Evolutionary conservation across 1,139 yeast species (phyloP).

Genomic region (Geotrichum bryndzae): DNA sequence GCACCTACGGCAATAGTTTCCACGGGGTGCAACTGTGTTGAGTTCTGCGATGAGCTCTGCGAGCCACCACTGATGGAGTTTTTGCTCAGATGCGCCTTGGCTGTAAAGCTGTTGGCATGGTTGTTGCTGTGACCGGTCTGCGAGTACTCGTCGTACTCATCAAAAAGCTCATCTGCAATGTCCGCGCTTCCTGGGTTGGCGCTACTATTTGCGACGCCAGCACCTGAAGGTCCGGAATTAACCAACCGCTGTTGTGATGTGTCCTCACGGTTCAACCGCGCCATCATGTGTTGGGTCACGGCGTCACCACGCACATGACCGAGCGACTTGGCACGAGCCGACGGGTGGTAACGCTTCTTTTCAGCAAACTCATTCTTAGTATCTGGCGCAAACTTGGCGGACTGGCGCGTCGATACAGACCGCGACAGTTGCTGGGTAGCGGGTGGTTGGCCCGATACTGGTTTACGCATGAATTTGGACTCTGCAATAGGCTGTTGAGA

Average conservation of each 20-base stretch:
- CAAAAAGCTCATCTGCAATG: constrained; percentile 57
- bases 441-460: not conserved
- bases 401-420: constrained; percentile 9
- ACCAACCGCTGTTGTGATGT: not conserved
- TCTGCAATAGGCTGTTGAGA: constrained; percentile 3
- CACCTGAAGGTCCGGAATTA: not conserved
- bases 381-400: constrained; percentile 2
- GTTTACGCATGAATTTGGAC: constrained; percentile 4
- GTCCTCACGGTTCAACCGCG: constrained; percentile 14
- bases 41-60: constrained; percentile 3
- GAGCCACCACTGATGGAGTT: constrained; percentile 7
- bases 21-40: constrained; percentile 6
- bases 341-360: constrained; percentile 55
- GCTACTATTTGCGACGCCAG: not conserved
- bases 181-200: constrained; percentile 41
- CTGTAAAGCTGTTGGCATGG: not conserved
- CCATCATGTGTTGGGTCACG: constrained; percentile 17
- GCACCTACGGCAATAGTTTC: constrained; percentile 26
- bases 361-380: constrained; percentile 3
- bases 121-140: constrained; percentile 20
- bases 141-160: constrained; percentile 51
- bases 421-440: constrained; percentile 5
- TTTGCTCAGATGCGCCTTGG: constrained; percentile 9
- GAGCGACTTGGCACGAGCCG: constrained; percentile 83
- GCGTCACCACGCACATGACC: constrained; percentile 58